These are phyloP conservation scores for Rubus idaeus DNA, from an alignment of 306 rosid genomes.

Conservation along the genomic window DNA sequence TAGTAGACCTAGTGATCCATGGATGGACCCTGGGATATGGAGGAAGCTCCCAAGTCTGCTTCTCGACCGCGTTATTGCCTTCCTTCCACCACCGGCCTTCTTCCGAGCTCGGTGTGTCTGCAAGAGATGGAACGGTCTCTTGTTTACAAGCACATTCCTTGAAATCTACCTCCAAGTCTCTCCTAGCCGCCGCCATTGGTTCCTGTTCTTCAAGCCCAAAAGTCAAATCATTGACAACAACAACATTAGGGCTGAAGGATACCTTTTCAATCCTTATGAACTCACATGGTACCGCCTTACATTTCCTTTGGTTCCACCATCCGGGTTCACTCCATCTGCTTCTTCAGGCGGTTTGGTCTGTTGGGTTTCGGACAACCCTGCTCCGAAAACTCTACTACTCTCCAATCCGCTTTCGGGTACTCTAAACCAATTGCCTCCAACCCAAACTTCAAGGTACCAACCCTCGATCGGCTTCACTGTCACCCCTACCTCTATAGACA, in stretches of 20 bases:
- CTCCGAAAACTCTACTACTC: conserved; percentile 26
- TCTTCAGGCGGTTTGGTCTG: conserved; percentile 78
- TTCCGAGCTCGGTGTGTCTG: conserved; percentile 84
- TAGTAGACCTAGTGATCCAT: conserved; percentile 19
- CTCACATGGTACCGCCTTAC: conserved; percentile 68
- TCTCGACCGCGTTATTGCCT: conserved; percentile 68
- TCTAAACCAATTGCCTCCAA: conserved; percentile 62
- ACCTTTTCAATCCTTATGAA: conserved; percentile 74
- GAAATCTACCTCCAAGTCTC: conserved; percentile 63
- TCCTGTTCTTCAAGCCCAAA: conserved; percentile 71
- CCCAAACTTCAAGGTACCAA: conserved; percentile 60
- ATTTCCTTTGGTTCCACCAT: conserved; percentile 47
- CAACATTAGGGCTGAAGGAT: conserved; percentile 49
- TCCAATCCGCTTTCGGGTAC: conserved; percentile 75
- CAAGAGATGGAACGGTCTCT: conserved; percentile 79
- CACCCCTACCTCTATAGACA: conserved; percentile 58
- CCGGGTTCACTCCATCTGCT: conserved; percentile 74
- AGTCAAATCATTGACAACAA: conserved; percentile 24
- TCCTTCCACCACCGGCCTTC: conserved; percentile 91
- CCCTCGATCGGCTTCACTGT: conserved; percentile 77
- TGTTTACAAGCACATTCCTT: conserved; percentile 60
- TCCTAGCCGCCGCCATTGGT: conserved; percentile 62
- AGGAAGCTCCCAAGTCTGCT: conserved; percentile 71
- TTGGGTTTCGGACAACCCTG: conserved; percentile 77
- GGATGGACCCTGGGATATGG: conserved; percentile 89